These are phyloP conservation scores for Rhodotorula graminis DNA, from an alignment of 768 basidiomycete species.

Conservation along the genomic window DNA sequence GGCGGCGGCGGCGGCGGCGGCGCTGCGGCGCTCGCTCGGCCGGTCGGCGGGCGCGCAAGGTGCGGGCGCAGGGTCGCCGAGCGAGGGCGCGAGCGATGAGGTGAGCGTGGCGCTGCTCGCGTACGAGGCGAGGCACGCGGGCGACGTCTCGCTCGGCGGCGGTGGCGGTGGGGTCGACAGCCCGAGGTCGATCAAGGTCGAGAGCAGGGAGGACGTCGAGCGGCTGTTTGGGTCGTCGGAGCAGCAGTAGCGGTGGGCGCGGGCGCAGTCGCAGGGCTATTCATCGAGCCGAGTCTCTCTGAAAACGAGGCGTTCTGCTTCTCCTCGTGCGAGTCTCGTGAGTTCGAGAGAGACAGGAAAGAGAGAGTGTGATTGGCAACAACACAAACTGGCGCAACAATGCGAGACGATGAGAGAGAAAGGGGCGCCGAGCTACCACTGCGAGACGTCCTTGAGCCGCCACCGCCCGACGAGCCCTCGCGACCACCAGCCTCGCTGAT, in stretches of 20 bases:
- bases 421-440: background rate
- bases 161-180: background rate
- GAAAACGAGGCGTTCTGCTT: background rate
- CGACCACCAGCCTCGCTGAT: slow-evolving; percentile 13
- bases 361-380: background rate
- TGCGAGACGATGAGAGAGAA: background rate
- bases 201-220: slow-evolving; percentile 15
- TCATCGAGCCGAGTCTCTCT: no score
- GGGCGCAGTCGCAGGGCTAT: no score
- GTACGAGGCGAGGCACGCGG: slow-evolving; percentile 29
- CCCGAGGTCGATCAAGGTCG: slow-evolving; percentile 13
- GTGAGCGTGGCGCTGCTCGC: slow-evolving; percentile 10
- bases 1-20: background rate
- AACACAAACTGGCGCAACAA: background rate
- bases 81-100: background rate
- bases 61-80: background rate
- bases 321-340: no score
- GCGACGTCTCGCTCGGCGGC: background rate
- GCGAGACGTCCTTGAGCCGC: slow-evolving; percentile 9
- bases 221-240: background rate
- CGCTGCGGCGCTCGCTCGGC: slow-evolving; percentile 4
- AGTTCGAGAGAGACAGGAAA: background rate
- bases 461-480: slow-evolving; percentile 9
- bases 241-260: background rate
- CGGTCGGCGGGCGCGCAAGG: background rate